phyloP scores from a whole-genome alignment of 2,329 filamentous ascomycete genomes.

The Diaporthe sp. region DNA sequence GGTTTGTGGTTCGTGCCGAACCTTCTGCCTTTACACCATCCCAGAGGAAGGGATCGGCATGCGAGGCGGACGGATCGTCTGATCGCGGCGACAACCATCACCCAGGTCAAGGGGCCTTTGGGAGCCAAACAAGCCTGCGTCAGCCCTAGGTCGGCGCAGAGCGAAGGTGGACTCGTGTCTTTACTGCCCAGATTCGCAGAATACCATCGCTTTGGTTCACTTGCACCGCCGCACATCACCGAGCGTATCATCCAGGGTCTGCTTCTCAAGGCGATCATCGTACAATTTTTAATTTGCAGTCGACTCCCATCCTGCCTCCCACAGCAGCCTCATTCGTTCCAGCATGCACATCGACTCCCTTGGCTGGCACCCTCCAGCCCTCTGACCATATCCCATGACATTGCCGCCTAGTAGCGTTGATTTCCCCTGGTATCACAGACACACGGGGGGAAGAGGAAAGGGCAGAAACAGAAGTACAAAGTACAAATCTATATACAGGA shows the following conservation, averaged over 20 bases:
- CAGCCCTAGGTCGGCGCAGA: conserved; percentile 11
- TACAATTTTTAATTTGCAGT: conserved; percentile 25
- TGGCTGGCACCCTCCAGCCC: conserved; percentile 6
- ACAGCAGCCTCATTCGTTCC: neutral
- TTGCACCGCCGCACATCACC: neutral
- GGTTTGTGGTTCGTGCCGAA: conserved; percentile 27
- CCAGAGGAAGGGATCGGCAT: conserved; percentile 29
- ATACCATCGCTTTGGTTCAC: neutral
- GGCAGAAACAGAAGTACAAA: conserved; percentile 15
- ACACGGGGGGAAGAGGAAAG: conserved; percentile 18
- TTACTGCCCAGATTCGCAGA: neutral
- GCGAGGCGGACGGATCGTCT: conserved; percentile 36
- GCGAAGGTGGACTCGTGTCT: neutral
- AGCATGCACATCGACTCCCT: neutral
- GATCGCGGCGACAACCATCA: conserved; percentile 30
- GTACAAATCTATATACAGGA: conserved; percentile 34
- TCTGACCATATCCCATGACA: conserved; percentile 32
- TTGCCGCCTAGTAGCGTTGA: conserved; percentile 33
- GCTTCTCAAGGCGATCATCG: conserved; percentile 20
- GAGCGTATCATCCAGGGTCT: neutral
- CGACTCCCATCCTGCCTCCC: neutral
- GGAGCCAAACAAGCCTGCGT: neutral
- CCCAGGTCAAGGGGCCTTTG: conserved; percentile 23
- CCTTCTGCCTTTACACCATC: neutral
- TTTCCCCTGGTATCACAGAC: conserved; percentile 37